These are phyloP conservation scores for Staphylotrichum tortipilum DNA, from an alignment of 495 filamentous ascomycete species.

Conservation along the genomic window DNA sequence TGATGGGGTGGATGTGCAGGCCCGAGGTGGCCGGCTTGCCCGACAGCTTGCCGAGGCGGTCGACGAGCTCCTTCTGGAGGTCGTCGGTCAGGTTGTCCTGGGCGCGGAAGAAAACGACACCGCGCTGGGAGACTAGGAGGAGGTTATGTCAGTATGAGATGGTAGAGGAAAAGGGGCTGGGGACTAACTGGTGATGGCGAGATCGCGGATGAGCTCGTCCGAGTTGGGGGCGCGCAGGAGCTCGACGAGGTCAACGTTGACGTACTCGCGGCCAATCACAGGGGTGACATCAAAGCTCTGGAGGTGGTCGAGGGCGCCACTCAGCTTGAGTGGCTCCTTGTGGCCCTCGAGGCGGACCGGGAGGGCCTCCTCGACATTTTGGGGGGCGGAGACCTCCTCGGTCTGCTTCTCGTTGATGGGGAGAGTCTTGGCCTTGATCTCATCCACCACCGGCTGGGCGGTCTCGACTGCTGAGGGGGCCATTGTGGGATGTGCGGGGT, in stretches of 20 bases:
- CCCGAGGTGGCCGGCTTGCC: slow-evolving; percentile 59
- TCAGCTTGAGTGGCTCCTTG: slow-evolving; percentile 40
- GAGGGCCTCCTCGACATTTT: slow-evolving; percentile 4
- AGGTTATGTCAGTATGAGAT: slow-evolving; percentile 3
- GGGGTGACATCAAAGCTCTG: slow-evolving; percentile 59
- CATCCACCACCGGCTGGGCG: slow-evolving; percentile 15
- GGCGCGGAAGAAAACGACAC: slow-evolving; percentile 74
- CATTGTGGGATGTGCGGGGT: slow-evolving; percentile 14
- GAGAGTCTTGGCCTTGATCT: slow-evolving; percentile 22
- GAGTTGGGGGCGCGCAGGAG: slow-evolving; percentile 55
- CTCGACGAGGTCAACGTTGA: slow-evolving; percentile 50
- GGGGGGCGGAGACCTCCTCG: too few relatives aligned
- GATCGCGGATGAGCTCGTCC: slow-evolving; percentile 55
- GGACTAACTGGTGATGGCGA: slow-evolving; percentile 47
- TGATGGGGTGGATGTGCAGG: slow-evolving; percentile 67
- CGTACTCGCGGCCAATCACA: slow-evolving; percentile 59
- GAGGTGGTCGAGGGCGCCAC: slow-evolving; percentile 48
- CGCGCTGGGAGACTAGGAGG: slow-evolving; percentile 60
- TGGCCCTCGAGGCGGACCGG: slow-evolving; percentile 13
- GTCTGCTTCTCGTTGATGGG: slow-evolving; percentile 12
- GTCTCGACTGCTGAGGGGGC: slow-evolving; percentile 25
- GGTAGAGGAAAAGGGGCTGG: too few relatives aligned
- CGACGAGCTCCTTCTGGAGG: slow-evolving; percentile 58
- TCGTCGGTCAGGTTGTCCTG: slow-evolving; percentile 59
- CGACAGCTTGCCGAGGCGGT: slow-evolving; percentile 55